Conservation (phyloP, 1,284 basidiomycete genomes). For the Naganishia sp. region DNA sequence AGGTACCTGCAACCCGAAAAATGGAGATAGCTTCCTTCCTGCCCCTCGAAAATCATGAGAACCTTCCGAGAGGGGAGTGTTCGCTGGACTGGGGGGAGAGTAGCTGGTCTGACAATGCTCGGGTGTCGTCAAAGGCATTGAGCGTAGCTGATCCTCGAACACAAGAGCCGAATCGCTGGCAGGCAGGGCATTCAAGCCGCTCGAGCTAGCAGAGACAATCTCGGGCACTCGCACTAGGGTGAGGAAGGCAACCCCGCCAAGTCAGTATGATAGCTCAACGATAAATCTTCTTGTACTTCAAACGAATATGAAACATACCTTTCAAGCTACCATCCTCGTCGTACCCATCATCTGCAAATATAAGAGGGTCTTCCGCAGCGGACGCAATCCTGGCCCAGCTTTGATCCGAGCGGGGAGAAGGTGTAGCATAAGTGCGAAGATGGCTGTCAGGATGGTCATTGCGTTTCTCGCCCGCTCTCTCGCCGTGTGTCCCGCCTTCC, state of each 20-base stretch:
- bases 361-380: not conserved
- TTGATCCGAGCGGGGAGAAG: not conserved
- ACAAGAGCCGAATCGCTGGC: not conserved
- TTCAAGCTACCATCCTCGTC: not conserved
- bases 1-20: not conserved
- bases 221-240: too few relatives aligned
- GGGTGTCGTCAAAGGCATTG: not conserved
- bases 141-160: not conserved
- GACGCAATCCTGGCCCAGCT: not conserved
- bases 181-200: too few relatives aligned
- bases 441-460: too few relatives aligned
- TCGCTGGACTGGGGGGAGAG: not conserved
- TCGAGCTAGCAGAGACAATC: too few relatives aligned
- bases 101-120: not conserved
- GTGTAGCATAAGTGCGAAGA: too few relatives aligned
- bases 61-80: not conserved
- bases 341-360: constrained; percentile 18
- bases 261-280: too few relatives aligned
- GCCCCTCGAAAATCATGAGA: too few relatives aligned
- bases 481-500: too few relatives aligned
- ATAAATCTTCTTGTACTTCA: too few relatives aligned
- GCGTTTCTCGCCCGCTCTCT: too few relatives aligned
- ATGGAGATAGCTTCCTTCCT: not conserved
- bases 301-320: not conserved
- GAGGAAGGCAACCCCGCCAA: too few relatives aligned